Base-by-base conservation (phyloP, 495 filamentous ascomycete genomes). In the Penicillium cinerascens region DNA sequence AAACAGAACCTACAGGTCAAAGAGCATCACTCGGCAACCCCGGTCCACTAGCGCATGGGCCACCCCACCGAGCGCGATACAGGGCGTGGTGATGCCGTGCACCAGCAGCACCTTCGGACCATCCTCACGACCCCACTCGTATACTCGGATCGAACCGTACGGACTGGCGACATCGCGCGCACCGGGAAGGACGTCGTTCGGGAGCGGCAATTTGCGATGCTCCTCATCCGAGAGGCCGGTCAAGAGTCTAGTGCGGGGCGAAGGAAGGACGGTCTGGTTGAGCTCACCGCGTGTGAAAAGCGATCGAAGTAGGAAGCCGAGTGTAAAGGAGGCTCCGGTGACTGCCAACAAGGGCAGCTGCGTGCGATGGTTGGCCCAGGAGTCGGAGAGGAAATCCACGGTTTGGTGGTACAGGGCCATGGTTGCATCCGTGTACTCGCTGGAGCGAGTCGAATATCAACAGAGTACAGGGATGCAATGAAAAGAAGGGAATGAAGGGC, bases 21-120 rank as follows among this genome's bases (percentile, higher is more conserved):
- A 89, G 16, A 95, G 70, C 78, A 96, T 82, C 15, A 97, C 90
- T 16, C 92, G 79, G 62, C 87, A 95, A 4, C 89, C 90, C 18
- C 78, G 79, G 43, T 86, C 76, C 15, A 84, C 88, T 20, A 97
- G 75, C 11, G 75, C 78, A 63, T 86, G 74, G 35, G 91, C 85
- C 33, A 95, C 58, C 35, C 76, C 76, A 36, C 82, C 80, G 2
- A 95, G 73, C 3, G 89, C 80, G 56, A 88, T 78, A 66, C 86
- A 87, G 2, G 92, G 88, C 1, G 88, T 97, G 44, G 82, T 87
- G 60, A 95, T 95, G 23, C 92, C 92, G 64, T 95, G 92, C 18
- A 96, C 70, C 20, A 96, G 71, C 33, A 96, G 59, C 1, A 95
- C 87, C 62, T 91, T 96, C 18, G 78, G 71, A 3, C 91, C 92